Conservation (phyloP, 176 grass and related monocot species). For the Hsuehochloa calcarea region DNA sequence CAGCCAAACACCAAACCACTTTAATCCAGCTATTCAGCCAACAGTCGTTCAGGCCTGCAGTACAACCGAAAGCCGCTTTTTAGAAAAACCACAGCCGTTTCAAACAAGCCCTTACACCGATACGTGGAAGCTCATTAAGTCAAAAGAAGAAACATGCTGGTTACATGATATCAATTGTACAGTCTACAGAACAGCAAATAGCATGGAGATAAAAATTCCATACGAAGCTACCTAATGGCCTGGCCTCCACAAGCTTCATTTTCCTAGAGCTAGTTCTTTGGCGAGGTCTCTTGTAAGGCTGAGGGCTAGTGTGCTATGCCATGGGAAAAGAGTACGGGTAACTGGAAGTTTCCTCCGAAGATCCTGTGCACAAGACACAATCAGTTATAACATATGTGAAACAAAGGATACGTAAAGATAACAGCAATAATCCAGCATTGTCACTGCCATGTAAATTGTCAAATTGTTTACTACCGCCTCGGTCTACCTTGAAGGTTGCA, state of each 20-base stretch:
- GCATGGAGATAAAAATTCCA: slow-evolving; percentile 36
- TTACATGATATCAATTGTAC: slow-evolving; percentile 30
- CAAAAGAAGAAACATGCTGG: slow-evolving; percentile 17
- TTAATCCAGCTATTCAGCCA: too few relatives aligned
- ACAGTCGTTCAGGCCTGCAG: too few relatives aligned
- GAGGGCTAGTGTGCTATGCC: slow-evolving; percentile 82
- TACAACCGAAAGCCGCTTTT: too few relatives aligned
- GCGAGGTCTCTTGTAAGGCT: slow-evolving; percentile 75
- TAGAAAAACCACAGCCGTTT: too few relatives aligned
- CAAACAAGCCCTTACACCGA: too few relatives aligned
- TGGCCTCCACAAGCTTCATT: slow-evolving; percentile 37
- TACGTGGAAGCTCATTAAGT: neutral
- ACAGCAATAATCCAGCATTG: neutral
- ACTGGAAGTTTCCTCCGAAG: slow-evolving; percentile 95
- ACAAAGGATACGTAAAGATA: neutral
- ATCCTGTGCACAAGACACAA: slow-evolving; percentile 53
- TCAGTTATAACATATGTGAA: neutral
- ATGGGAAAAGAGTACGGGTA: slow-evolving; percentile 90
- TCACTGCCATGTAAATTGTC: neutral
- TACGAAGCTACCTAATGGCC: slow-evolving; percentile 19
- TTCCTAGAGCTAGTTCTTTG: slow-evolving; percentile 88
- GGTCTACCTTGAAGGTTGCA: slow-evolving; percentile 88
- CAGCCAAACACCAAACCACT: too few relatives aligned
- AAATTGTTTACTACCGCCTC: neutral
- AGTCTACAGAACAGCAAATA: slow-evolving; percentile 34